Evolutionary conservation across 2,329 filamentous ascomycete genomes (phyloP), one percentile per base, ranked within the genome.

Genomic region (Ceratocystis papillata): DNA sequence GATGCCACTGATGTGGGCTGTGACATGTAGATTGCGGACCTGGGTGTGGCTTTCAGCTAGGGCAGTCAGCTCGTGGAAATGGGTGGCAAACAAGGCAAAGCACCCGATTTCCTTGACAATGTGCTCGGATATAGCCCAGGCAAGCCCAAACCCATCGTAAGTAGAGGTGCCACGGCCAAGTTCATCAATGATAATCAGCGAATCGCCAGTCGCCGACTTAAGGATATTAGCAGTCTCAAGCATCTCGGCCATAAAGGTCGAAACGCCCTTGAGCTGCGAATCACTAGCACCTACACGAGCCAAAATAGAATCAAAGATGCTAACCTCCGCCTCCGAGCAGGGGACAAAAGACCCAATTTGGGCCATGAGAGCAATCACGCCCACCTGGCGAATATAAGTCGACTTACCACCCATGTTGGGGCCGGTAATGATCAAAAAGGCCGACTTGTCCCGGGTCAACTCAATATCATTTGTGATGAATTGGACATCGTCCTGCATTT

Each of bases 221-320:
- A 99, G 86, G 70, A 99, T 99, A 74, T 97, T 97, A 70, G 94
- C 91, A 1, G 94, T 99, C 75, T 99, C 94, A 25, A 99, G 83
- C 94, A 99, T 99, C 78, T 99, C 94, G 1, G 94, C 94, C 95
- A 99, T 99, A 76, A 99, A 99, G 0, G 94, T 99, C 2, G 90
- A 96, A 1, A 99, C 94, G 45, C 94, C 94, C 77, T 97, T 97
- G 69, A 99, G 87, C 75, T 97, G 94, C 5, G 90, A 96, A 76
- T 99, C 95, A 71, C 89, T 94, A 5, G 94, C 95, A 53, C 95
- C 94, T 0, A 99, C 94, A 71, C 94, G 88, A 0, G 95, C 94
- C 48, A 99, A 87, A 69, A 99, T 96, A 69, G 90, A 94, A 77
- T 99, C 94, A 74, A 96, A 99, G 67, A 99, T 91, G 17, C 90